Conservation (phyloP, 257 asterid genomes). For the Scutellaria baicalensis region DNA sequence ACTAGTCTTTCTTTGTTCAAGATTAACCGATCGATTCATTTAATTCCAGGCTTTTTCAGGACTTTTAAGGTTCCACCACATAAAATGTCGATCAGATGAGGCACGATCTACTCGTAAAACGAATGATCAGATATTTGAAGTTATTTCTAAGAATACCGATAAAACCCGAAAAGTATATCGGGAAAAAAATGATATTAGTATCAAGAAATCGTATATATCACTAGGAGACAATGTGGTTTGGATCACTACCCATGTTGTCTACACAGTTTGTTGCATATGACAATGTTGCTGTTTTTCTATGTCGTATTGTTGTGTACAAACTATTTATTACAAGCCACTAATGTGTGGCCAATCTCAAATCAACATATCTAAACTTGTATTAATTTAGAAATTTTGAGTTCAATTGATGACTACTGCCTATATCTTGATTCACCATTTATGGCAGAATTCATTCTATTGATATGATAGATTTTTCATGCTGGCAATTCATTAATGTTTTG, state of each 20-base stretch:
- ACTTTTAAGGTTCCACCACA: too few species aligned
- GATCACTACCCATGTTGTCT: not conserved
- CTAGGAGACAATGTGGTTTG: not conserved
- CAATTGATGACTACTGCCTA: not conserved
- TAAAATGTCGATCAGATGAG: too few species aligned
- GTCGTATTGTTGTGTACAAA: not conserved
- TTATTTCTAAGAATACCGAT: too few species aligned
- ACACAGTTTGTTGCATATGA: not conserved
- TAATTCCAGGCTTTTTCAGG: not conserved
- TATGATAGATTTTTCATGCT: not conserved
- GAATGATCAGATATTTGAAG: too few species aligned
- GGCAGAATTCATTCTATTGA: conserved; percentile 13
- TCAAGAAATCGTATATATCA: not conserved
- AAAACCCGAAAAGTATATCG: not conserved
- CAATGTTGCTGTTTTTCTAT: not conserved
- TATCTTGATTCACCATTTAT: conserved; percentile 18
- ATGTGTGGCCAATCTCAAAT: not conserved
- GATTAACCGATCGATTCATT: not conserved
- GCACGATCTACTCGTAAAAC: too few species aligned
- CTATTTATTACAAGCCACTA: not conserved
- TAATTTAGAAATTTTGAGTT: not conserved
- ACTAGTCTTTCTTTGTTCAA: not conserved
- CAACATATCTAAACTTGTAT: not conserved
- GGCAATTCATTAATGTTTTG: not conserved
- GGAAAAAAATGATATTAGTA: not conserved